phyloP scores from a whole-genome alignment of 305 asterid species.

The Solanum chacoense region DNA sequence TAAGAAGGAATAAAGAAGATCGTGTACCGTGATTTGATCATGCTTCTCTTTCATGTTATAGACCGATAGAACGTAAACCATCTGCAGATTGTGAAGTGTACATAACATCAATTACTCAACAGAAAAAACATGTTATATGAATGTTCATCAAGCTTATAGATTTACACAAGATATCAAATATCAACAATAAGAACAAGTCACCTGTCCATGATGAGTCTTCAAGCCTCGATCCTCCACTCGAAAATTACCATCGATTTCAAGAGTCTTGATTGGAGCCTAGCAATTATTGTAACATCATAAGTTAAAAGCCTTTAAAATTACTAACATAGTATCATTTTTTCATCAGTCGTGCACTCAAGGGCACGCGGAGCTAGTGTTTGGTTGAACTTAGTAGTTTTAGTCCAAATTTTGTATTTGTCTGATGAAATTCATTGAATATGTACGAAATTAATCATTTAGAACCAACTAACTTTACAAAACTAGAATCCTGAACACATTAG shows the following conservation, averaged over 20 bases:
- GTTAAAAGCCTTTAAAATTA: neutral
- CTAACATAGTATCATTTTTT: neutral
- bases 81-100: slow-evolving; percentile 32
- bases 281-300: neutral
- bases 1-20: neutral
- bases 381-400: neutral
- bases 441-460: neutral
- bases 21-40: slow-evolving; percentile 61
- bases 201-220: slow-evolving; percentile 98
- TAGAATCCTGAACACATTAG: neutral
- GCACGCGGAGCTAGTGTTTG: neutral
- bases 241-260: slow-evolving; percentile 83
- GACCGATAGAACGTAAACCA: slow-evolving; percentile 88
- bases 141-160: neutral
- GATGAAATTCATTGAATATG: neutral
- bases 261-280: slow-evolving; percentile 83
- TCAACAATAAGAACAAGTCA: slow-evolving; percentile 24
- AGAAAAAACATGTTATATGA: neutral
- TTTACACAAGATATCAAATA: neutral
- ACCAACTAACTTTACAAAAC: neutral
- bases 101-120: neutral
- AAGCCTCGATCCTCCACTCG: slow-evolving; percentile 96
- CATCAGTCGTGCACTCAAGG: neutral
- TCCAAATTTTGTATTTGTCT: neutral
- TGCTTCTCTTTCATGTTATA: slow-evolving; percentile 85